Evolutionary conservation across 257 asterid species (phyloP).

Genomic region (Rubia yunnanensis): DNA sequence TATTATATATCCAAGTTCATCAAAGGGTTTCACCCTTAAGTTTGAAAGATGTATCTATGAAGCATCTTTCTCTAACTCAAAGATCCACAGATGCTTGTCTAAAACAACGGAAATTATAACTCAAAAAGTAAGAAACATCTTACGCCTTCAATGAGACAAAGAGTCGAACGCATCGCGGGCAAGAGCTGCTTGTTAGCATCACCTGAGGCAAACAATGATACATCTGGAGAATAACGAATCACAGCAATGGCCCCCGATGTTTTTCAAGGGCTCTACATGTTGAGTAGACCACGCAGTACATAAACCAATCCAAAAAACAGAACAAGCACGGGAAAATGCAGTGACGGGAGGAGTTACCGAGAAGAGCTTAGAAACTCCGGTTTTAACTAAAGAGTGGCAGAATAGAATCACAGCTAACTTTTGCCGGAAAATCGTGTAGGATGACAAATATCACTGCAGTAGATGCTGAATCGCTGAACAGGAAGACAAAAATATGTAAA

Average conservation of each 20-base stretch:
- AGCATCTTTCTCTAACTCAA: not conserved
- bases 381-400: too few species aligned
- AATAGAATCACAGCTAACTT: not conserved
- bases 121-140: too few species aligned
- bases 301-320: not conserved
- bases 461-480: not conserved
- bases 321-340: not conserved
- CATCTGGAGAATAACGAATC: too few species aligned
- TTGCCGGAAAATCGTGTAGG: not conserved
- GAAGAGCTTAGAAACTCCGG: not conserved
- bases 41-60: not conserved
- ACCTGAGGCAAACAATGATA: too few species aligned
- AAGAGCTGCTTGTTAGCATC: too few species aligned
- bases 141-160: too few species aligned
- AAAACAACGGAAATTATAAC: too few species aligned
- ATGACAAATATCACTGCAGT: not conserved
- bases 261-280: too few species aligned
- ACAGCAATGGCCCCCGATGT: too few species aligned
- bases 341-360: not conserved
- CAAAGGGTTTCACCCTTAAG: not conserved
- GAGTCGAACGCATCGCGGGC: too few species aligned
- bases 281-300: not conserved
- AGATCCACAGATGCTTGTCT: not conserved
- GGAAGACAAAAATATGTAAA: not conserved
- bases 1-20: not conserved